These are phyloP conservation scores for Conticribra guillardii DNA, from an alignment of 108 stramenopile species.

Conservation along the genomic window DNA sequence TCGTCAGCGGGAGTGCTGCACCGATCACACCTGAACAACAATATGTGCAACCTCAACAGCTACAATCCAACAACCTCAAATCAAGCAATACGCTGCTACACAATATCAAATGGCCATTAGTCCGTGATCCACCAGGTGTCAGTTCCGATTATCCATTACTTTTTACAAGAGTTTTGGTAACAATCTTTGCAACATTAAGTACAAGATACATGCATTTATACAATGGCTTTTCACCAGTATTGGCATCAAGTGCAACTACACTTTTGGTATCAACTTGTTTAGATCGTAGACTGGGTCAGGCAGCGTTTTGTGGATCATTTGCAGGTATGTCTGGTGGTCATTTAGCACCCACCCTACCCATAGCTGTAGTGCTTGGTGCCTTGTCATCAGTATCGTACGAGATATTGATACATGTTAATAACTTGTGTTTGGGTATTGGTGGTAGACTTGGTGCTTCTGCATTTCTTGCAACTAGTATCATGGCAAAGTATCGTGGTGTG, in stretches of 20 bases:
- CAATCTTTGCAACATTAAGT: too few species aligned
- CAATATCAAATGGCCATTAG: conserved; percentile 20
- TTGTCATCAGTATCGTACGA: conserved; percentile 55
- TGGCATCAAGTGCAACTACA: conserved; percentile 53
- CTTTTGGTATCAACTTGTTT: conserved; percentile 36
- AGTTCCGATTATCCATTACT: conserved; percentile 53
- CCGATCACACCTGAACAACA: neutral
- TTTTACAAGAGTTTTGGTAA: conserved; percentile 43
- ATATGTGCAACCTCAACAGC: neutral
- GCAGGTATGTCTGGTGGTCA: conserved; percentile 58
- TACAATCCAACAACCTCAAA: too few species aligned
- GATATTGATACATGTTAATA: conserved; percentile 47
- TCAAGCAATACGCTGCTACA: conserved; percentile 4
- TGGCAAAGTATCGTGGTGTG: conserved; percentile 34
- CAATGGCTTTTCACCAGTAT: conserved; percentile 43
- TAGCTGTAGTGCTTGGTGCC: conserved; percentile 34
- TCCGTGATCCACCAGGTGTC: too few species aligned
- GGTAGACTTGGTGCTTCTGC: conserved; percentile 54
- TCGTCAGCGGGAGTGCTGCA: too few species aligned
- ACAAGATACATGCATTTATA: too few species aligned
- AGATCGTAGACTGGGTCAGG: conserved; percentile 56
- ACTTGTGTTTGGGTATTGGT: conserved; percentile 52
- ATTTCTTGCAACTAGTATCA: conserved; percentile 45
- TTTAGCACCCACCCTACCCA: conserved; percentile 31
- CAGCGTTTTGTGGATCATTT: conserved; percentile 65